Base-by-base conservation (phyloP, 768 basidiomycete species). In the Cyclocybe cylindracea region DNA sequence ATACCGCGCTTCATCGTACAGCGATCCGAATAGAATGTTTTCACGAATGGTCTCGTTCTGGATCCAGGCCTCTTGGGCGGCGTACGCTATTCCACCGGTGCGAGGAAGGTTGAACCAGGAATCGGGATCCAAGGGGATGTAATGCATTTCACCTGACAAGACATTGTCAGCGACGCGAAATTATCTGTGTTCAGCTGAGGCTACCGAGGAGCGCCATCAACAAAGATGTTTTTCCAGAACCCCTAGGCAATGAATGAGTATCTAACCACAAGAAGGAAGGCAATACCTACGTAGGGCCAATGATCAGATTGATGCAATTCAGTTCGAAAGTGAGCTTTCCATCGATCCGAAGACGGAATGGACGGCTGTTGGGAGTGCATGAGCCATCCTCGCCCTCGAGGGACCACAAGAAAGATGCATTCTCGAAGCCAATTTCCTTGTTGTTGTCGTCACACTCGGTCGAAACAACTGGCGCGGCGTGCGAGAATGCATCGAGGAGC, bases 11-110 rank as follows among this genome's bases (percentile, higher is more conserved):
- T 87, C 85, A 48, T 94, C 86, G 54, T 82, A 89, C 0, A 84
- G 78, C 10, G 82, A 70, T 32, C 90, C 89, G 53, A 94, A 94
- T 37, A 88, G 69, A 53, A 94, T 86, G 61, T 94, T 94, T 35
- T 90, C 86, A 70, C 80, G 58, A 46, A 88, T 86, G 0, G 86
- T 89, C 51, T 85, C 86, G 56, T 89, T 91, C 66, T 85, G 79
- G 6, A 90, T 83, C 89, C 89, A 94, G 3, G 87, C 83, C 61
- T 90, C 89, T 66, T 92, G 91, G 5, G 86, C 86, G 2, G 87
- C 86, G 63, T 87, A 91, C 3, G 87, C 83, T 16, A 93, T 77
- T 7, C 90, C 89, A 2, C 77, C 75, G 5, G 66, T 68, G 5
- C 87, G 74, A 36, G 90, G 89, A 4, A 91, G 77, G 56, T 80